Evolutionary conservation across 768 basidiomycete genomes (phyloP).

Genomic region (Glaciozyma martinii): DNA sequence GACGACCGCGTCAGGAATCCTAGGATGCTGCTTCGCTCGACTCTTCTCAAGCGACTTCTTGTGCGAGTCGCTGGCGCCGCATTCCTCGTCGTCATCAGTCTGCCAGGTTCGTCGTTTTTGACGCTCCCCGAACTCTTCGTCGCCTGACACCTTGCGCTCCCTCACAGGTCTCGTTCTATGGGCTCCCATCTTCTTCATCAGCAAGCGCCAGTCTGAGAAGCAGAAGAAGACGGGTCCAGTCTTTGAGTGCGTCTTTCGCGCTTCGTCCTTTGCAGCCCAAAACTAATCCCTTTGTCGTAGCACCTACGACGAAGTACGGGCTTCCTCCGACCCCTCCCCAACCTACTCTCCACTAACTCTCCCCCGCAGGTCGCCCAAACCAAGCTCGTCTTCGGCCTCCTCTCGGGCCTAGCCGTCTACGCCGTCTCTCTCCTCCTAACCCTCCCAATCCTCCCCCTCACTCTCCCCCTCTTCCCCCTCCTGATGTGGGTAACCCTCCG

Average conservation of each 20-base stretch:
- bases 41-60: conserved; percentile 55
- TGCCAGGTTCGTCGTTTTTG: conserved; percentile 43
- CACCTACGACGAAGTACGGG: conserved; percentile 27
- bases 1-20: conserved; percentile 74
- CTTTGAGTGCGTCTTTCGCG: conserved; percentile 19
- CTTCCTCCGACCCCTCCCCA: not conserved
- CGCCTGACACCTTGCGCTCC: no score
- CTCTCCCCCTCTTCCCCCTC: conserved; percentile 54
- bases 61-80: conserved; percentile 59
- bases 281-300: not conserved
- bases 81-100: conserved; percentile 55
- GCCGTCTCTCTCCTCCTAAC: conserved; percentile 49
- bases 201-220: conserved; percentile 59
- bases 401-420: conserved; percentile 66
- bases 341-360: not conserved
- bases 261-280: conserved; percentile 20
- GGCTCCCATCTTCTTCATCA: conserved; percentile 65
- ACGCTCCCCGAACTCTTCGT: no score
- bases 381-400: conserved; percentile 56
- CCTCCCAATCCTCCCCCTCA: conserved; percentile 54
- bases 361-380: conserved; percentile 24
- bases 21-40: conserved; percentile 44
- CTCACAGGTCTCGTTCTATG: conserved; percentile 60
- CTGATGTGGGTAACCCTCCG: conserved; percentile 84
- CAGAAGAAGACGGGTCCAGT: conserved; percentile 55